Percentiles rank a stretch among this genome's conserved stretches.
Conservation (phyloP, 768 basidiomycete species). For the Cyathus striatus region DNA sequence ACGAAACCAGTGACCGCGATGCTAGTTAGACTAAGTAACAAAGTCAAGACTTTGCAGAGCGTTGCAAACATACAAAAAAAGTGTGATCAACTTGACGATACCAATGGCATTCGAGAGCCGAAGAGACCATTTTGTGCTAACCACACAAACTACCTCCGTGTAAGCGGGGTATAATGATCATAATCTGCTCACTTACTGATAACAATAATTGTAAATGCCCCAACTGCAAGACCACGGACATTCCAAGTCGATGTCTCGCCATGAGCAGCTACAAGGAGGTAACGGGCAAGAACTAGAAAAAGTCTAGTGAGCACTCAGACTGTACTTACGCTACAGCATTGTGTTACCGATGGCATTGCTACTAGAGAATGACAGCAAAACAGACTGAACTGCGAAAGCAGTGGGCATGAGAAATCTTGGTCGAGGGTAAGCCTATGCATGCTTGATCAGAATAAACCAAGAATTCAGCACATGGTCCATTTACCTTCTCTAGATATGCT, state of each 20-base stretch:
- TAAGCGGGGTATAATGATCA: not conserved
- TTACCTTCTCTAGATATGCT: conserved; percentile 38
- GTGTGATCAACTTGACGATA: conserved; percentile 23
- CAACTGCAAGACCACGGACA: conserved; percentile 28
- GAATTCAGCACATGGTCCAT: not conserved
- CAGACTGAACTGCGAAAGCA: conserved; percentile 35
- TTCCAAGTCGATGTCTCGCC: conserved; percentile 23
- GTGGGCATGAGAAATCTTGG: conserved; percentile 38
- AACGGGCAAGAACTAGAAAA: conserved; percentile 25
- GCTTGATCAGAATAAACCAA: conserved; percentile 1
- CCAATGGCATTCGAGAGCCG: conserved; percentile 28
- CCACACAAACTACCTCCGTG: conserved; percentile 19
- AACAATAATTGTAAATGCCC: conserved; percentile 23
- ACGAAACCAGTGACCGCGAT: conserved; percentile 55
- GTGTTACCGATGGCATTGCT: conserved; percentile 31
- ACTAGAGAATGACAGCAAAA: conserved; percentile 29
- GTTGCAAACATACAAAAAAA: conserved; percentile 19
- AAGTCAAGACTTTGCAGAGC: not conserved
- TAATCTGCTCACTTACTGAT: conserved; percentile 14
- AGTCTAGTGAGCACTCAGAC: not conserved
- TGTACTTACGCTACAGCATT: not conserved
- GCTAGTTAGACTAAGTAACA: conserved; percentile 10
- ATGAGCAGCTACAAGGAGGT: conserved; percentile 27
- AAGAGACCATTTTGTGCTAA: conserved; percentile 32
- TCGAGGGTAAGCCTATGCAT: conserved; percentile 31